Conservation (phyloP, 2,329 filamentous ascomycete genomes). For the Aspergillus ustus region DNA sequence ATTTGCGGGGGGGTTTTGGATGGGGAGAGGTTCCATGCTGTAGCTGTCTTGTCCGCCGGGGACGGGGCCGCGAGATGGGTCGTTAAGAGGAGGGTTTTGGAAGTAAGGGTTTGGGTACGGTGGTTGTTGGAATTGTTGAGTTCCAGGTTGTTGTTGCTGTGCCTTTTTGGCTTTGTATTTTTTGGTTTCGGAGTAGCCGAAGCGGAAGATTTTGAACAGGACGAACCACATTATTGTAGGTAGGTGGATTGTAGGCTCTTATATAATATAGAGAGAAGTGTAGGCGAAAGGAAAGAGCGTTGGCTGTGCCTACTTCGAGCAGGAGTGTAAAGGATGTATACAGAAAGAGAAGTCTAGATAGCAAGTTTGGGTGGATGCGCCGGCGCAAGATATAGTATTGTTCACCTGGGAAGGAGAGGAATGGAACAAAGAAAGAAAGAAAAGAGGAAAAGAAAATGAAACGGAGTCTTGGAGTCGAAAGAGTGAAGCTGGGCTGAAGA, state of each 20-base stretch:
- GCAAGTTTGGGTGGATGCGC: slow-evolving; percentile 15
- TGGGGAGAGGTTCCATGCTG: slow-evolving; percentile 18
- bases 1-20: slow-evolving; percentile 19
- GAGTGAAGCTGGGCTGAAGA: slow-evolving; percentile 8
- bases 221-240: slow-evolving; percentile 34
- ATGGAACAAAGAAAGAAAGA: slow-evolving; percentile 18
- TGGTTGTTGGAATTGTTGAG: slow-evolving; percentile 16
- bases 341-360: neutral
- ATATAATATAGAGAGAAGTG: neutral
- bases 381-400: slow-evolving; percentile 19
- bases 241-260: neutral
- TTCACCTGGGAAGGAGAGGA: neutral
- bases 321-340: neutral
- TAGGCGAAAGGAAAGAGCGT: neutral
- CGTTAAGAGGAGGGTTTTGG: neutral
- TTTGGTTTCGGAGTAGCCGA: slow-evolving; percentile 36
- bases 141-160: slow-evolving; percentile 17
- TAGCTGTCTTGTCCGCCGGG: slow-evolving; percentile 1
- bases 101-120: slow-evolving; percentile 6
- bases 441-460: slow-evolving; percentile 14
- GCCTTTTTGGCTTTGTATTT: slow-evolving; percentile 36
- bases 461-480: slow-evolving; percentile 17
- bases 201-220: slow-evolving; percentile 33
- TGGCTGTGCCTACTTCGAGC: slow-evolving; percentile 4
- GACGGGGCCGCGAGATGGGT: neutral